Evolutionary conservation across 352 stramenopile species (phyloP).

Genomic region (Globisporangium middletonii): DNA sequence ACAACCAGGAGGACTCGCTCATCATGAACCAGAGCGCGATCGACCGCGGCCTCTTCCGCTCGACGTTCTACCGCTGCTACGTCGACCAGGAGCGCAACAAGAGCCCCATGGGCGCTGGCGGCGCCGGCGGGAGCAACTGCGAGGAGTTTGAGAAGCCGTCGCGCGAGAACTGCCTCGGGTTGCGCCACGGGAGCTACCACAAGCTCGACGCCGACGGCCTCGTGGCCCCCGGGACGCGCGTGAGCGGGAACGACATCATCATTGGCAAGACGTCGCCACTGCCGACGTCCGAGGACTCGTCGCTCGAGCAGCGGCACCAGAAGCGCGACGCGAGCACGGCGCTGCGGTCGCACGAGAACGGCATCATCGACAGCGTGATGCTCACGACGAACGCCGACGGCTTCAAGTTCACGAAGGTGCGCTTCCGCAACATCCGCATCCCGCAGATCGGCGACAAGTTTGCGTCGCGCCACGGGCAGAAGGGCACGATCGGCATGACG

Average conservation of each 20-base stretch:
- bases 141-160: slow-evolving; percentile 96
- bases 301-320: slow-evolving; percentile 86
- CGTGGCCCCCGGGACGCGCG: slow-evolving; percentile 92
- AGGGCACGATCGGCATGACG: slow-evolving; percentile 98
- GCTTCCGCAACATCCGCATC: slow-evolving; percentile 97
- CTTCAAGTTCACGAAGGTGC: slow-evolving; percentile 97
- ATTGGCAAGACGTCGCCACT: slow-evolving; percentile 98
- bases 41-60: slow-evolving; percentile 98
- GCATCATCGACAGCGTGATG: slow-evolving; percentile 99
- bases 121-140: slow-evolving; percentile 55
- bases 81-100: slow-evolving; percentile 92
- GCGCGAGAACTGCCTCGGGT: slow-evolving; percentile 91
- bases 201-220: slow-evolving; percentile 99
- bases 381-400: slow-evolving; percentile 97
- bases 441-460: slow-evolving; percentile 99
- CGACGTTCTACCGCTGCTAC: slow-evolving; percentile 99
- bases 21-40: slow-evolving; percentile 99
- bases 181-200: slow-evolving; percentile 97
- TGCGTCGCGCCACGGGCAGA: slow-evolving; percentile 87
- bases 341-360: slow-evolving; percentile 97
- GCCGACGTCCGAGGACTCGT: slow-evolving; percentile 71
- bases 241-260: slow-evolving; percentile 98
- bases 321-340: slow-evolving; percentile 97
- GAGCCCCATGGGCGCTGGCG: slow-evolving; percentile 64
- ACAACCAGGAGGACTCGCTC: slow-evolving; percentile 99